Conservation (phyloP, 352 stramenopile genomes). For the Aphanomyces cochlioides region DNA sequence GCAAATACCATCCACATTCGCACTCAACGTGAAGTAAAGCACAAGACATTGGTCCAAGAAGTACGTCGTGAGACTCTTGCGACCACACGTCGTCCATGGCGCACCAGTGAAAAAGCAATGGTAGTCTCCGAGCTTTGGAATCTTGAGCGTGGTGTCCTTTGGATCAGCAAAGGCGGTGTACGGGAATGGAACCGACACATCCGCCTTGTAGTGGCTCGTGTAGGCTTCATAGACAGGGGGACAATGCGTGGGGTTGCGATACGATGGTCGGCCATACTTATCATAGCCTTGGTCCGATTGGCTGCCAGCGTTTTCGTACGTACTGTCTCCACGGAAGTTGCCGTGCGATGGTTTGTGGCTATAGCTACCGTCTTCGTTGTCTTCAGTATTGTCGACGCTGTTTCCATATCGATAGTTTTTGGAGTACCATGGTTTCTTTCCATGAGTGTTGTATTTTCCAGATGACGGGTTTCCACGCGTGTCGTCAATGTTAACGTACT, state of each 20-base stretch:
- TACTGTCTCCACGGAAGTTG: slow-evolving; percentile 1
- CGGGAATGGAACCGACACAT: slow-evolving; percentile 6
- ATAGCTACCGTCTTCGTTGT: not conserved
- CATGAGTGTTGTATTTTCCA: not conserved
- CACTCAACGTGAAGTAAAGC: slow-evolving; percentile 21
- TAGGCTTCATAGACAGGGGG: slow-evolving; percentile 19
- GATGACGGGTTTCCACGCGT: not conserved
- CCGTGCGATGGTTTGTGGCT: slow-evolving; percentile 9
- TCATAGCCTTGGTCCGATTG: not conserved
- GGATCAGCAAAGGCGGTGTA: slow-evolving; percentile 23
- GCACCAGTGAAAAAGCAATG: slow-evolving; percentile 28
- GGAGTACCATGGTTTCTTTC: too few species aligned
- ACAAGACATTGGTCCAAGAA: slow-evolving; percentile 28
- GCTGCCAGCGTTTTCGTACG: not conserved
- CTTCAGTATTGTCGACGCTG: slow-evolving; percentile 2
- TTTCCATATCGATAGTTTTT: too few species aligned
- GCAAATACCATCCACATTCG: slow-evolving; percentile 29
- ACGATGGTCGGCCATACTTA: not conserved
- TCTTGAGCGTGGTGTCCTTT: not conserved
- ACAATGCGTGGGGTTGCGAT: slow-evolving; percentile 3
- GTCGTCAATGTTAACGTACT: not conserved
- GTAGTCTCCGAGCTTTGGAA: slow-evolving; percentile 27
- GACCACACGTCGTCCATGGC: slow-evolving; percentile 27
- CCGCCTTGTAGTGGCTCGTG: slow-evolving; percentile 21
- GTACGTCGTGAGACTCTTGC: slow-evolving; percentile 30